Percentiles rank a stretch among this genome's conserved stretches.
These are phyloP conservation scores for Pythium scleroteichum DNA, from an alignment of 352 stramenopile species.

Conservation along the genomic window DNA sequence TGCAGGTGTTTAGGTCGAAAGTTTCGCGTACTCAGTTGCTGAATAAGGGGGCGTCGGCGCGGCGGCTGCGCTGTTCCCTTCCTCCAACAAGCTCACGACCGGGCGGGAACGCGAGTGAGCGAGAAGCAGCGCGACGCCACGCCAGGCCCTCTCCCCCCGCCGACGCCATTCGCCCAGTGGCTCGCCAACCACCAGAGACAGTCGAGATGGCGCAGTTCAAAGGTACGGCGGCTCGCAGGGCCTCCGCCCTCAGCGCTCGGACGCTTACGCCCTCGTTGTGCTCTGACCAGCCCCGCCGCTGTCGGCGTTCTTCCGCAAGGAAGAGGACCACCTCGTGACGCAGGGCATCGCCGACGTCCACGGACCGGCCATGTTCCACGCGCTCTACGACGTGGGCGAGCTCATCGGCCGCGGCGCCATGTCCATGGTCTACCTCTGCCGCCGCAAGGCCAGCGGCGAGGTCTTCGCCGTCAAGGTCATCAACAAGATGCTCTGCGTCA, in stretches of 20 bases:
- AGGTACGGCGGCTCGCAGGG: conserved; percentile 33
- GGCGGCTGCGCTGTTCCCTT: conserved; percentile 20
- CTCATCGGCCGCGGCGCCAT: conserved; percentile 80
- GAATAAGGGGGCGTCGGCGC: conserved; percentile 10
- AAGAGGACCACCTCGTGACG: conserved; percentile 82
- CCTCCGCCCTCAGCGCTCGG: background rate
- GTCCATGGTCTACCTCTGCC: conserved; percentile 85
- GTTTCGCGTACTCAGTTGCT: conserved; percentile 1
- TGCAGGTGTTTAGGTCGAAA: background rate
- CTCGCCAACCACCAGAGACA: background rate
- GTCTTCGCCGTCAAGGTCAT: conserved; percentile 88
- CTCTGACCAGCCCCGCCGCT: conserved; percentile 65
- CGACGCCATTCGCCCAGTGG: background rate
- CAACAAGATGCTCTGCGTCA: conserved; percentile 85
- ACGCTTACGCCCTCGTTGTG: background rate
- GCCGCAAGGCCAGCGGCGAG: conserved; percentile 77
- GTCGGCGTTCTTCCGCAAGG: conserved; percentile 87
- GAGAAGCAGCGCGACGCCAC: conserved; percentile 1
- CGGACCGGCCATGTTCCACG: conserved; percentile 84
- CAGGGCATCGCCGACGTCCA: conserved; percentile 83
- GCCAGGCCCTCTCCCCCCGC: background rate
- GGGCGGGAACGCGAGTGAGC: background rate
- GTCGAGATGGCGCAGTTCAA: conserved; percentile 67
- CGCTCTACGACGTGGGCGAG: conserved; percentile 86
- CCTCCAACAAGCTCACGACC: background rate